Evolutionary conservation across 331 rosid species (phyloP), one percentile per base, ranked within the genome.

Genomic region (Prunus yedoensis): DNA sequence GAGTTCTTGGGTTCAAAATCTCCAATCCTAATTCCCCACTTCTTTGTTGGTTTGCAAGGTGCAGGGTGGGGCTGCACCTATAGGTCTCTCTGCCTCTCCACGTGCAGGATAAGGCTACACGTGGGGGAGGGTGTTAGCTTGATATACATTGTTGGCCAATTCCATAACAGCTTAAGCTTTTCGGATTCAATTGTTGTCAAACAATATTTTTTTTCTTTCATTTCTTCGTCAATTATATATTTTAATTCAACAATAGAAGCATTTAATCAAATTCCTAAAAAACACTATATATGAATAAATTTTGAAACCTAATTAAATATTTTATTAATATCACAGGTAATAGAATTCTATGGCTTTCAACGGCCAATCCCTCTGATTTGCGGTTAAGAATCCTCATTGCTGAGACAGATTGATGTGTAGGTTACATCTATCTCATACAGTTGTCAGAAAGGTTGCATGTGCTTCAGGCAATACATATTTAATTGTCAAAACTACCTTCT

Each of bases 311-410:
- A 54, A 72, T 58, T 15, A 41, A 21, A 21, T 17, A 43, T 25
- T 41, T 58, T 27, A 57, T 57, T 71, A 43, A 72, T 74, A 47
- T 61, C 69, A 74, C 70, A 74, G 77, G 77, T 61, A 65, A 60
- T 46, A 73, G 59, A 59, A 63, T 10, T 58, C 63, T 47, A 60
- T 16, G 74, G 68, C 51, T 73, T 45, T 45, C 69, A 59, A 45
- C 20, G 47, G 69, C 47, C 32, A 58, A 60, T 30, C 59, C 53
- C 59, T 73, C 68, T 43, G 69, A 73, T 46, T 60, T 60, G 59
- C 10, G 0, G 77, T 45, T 45, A 59, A 18, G 28, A 5, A 73
- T 73, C 77, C 21, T 23, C 28, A 12, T 72, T 72, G 76, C 54
- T 23, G 56, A 57, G 32, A 59, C 67, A 46, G 59, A 49, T 60